These are phyloP conservation scores for Colletotrichum cereale DNA, from an alignment of 2,329 filamentous ascomycete genomes.

Conservation along the genomic window DNA sequence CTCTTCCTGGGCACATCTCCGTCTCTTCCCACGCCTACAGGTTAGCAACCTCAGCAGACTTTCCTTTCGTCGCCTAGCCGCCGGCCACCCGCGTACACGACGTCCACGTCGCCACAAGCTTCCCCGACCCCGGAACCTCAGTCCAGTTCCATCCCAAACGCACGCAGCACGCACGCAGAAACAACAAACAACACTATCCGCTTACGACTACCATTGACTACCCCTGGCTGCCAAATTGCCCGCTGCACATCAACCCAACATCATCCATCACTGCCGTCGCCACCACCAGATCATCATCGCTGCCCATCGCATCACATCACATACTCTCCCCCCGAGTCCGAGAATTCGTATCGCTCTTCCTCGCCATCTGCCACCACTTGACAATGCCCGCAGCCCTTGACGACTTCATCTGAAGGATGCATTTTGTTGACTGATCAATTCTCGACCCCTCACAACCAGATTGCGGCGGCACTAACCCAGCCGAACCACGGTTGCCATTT, in stretches of 20 bases:
- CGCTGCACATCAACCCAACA: neutral
- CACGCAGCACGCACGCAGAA: neutral
- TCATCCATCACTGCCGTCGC: constrained; percentile 10
- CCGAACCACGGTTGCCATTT: constrained; percentile 5
- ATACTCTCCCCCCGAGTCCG: neutral
- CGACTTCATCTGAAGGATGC: constrained; percentile 35
- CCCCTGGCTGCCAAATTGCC: constrained; percentile 17
- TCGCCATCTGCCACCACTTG: neutral
- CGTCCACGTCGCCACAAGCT: constrained; percentile 31
- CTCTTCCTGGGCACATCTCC: neutral
- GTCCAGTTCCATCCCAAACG: constrained; percentile 14
- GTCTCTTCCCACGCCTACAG: neutral
- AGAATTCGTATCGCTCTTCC: neutral
- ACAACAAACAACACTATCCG: constrained; percentile 10
- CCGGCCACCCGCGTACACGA: constrained; percentile 13
- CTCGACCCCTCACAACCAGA: constrained; percentile 10
- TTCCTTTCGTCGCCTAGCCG: neutral
- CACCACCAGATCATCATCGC: neutral
- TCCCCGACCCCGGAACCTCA: constrained; percentile 31
- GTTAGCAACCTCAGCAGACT: neutral
- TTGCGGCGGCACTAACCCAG: constrained; percentile 4
- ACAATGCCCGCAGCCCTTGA: constrained; percentile 26
- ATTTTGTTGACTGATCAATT: constrained; percentile 36
- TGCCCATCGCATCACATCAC: neutral
- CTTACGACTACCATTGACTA: neutral